A percentile compares a stretch with the other conserved stretches of the same genome.
phyloP scores from a whole-genome alignment of 352 stramenopile species.

The Globisporangium polare region DNA sequence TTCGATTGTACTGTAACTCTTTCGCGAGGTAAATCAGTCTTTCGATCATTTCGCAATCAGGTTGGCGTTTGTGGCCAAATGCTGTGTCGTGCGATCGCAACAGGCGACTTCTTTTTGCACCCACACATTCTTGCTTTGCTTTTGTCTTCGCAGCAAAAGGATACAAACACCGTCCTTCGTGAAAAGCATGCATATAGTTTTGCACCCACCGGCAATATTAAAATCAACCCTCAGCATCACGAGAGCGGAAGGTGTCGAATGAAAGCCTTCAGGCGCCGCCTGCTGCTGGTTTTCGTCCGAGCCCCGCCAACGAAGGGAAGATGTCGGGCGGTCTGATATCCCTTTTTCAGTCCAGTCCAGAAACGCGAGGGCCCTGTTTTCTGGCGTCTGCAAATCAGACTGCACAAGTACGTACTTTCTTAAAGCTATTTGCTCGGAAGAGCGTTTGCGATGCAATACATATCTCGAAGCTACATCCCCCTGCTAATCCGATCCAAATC shows the following conservation, averaged over 20 bases:
- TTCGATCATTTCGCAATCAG: background rate
- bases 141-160: background rate
- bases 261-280: background rate
- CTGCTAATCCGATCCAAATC: background rate
- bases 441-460: too few relatives aligned
- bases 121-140: background rate
- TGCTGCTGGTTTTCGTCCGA: background rate
- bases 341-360: background rate
- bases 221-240: too few relatives aligned
- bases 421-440: too few relatives aligned
- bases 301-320: background rate
- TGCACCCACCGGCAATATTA: too few relatives aligned
- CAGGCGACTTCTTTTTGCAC: background rate
- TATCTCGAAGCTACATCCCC: background rate
- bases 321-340: background rate
- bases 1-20: background rate
- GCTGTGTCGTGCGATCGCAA: background rate
- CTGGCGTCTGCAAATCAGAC: constrained; percentile 6
- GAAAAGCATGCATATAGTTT: background rate
- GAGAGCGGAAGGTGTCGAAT: background rate
- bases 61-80: background rate
- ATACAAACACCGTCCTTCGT: background rate
- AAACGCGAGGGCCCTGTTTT: background rate
- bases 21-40: background rate
- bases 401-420: too few relatives aligned